phyloP scores from a whole-genome alignment of 768 basidiomycete genomes.

The Termitomyces sp. region DNA sequence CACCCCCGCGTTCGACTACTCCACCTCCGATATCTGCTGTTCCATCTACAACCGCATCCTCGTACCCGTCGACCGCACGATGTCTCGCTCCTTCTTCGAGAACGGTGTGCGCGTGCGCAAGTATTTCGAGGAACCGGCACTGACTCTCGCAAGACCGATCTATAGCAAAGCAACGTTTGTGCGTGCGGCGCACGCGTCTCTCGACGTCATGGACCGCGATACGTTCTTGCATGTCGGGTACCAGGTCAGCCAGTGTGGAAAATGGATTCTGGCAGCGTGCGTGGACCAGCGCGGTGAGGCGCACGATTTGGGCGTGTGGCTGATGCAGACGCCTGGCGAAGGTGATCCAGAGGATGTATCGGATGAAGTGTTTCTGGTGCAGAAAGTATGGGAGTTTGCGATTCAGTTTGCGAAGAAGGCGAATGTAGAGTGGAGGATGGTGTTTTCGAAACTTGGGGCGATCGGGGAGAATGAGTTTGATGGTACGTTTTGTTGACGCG shows the following conservation, averaged over 20 bases:
- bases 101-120: constrained; percentile 35
- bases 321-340: constrained; percentile 36
- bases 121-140: constrained; percentile 64
- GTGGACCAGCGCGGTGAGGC: constrained; percentile 79
- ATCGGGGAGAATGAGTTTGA: constrained; percentile 60
- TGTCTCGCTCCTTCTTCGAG: constrained; percentile 50
- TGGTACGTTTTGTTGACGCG: constrained; percentile 63
- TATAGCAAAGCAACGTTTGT: constrained; percentile 34
- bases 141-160: constrained; percentile 54
- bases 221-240: constrained; percentile 80
- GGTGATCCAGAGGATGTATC: constrained; percentile 20
- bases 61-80: constrained; percentile 54
- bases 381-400: constrained; percentile 70
- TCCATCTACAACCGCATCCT: constrained; percentile 73
- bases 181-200: constrained; percentile 30
- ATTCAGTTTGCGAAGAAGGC: constrained; percentile 58
- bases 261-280: constrained; percentile 75
- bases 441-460: constrained; percentile 64
- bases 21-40: constrained; percentile 51
- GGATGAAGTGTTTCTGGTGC: constrained; percentile 41
- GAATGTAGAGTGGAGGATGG: constrained; percentile 78
- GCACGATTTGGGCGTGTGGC: constrained; percentile 65
- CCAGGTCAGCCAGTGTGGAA: constrained; percentile 56
- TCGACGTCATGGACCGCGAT: constrained; percentile 41
- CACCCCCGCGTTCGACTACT: constrained; percentile 34